These are phyloP conservation scores for Monilinia polystroma DNA, from an alignment of 2,329 filamentous ascomycete genomes.

Conservation along the genomic window DNA sequence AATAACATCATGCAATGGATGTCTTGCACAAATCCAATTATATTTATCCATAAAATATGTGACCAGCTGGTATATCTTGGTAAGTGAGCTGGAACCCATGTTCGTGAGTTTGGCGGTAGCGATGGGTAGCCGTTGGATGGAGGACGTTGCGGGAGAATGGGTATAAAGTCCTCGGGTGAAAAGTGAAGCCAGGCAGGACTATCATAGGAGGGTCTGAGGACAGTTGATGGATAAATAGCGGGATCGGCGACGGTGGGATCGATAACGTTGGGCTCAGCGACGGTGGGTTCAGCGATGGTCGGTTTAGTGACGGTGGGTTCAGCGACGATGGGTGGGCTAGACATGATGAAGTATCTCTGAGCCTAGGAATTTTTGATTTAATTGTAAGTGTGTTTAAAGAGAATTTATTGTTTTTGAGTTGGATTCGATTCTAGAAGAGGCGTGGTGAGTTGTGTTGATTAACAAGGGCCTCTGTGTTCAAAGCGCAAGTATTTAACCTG, in stretches of 20 bases:
- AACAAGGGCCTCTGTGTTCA: not conserved
- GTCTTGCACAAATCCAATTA: not conserved
- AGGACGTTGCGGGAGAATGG: not conserved
- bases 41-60: not conserved
- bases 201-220: too few species aligned
- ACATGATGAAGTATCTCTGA: not conserved
- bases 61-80: not conserved
- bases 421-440: not conserved
- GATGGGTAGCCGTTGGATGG: not conserved
- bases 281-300: not conserved
- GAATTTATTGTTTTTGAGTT: not conserved
- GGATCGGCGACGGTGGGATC: too few species aligned
- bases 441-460: not conserved
- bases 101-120: not conserved
- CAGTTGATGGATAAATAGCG: not conserved
- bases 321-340: not conserved
- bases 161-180: not conserved
- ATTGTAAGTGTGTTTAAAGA: not conserved
- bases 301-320: too few species aligned
- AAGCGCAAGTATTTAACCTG: too few species aligned
- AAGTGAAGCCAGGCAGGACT: not conserved
- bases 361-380: not conserved
- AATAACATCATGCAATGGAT: not conserved
- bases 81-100: not conserved
- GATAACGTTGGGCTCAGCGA: not conserved